Conservation (phyloP, 192 early-diverging fungal genomes). For the Spinellus fusiger region DNA sequence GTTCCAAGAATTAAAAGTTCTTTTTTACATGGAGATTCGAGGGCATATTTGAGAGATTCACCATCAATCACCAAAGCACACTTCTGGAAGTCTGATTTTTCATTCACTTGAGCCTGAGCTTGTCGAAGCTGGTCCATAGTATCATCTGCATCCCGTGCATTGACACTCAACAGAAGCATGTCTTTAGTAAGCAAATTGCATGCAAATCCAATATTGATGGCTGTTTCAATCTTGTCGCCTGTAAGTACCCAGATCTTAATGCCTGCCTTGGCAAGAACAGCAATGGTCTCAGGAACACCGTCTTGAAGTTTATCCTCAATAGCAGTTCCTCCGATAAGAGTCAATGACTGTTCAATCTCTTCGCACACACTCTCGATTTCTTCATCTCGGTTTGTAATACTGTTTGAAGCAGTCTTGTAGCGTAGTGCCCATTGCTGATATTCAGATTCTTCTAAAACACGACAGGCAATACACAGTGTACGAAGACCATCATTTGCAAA, state of each 20-base stretch:
- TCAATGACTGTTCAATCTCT: conserved; percentile 54
- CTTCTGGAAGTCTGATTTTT: conserved; percentile 8
- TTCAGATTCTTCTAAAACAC: conserved; percentile 42
- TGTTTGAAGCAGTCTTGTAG: conserved; percentile 45
- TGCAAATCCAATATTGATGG: conserved; percentile 75
- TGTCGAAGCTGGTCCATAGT: conserved; percentile 53
- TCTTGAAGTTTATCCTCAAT: conserved; percentile 79
- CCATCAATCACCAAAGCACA: conserved; percentile 70
- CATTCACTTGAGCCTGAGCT: conserved; percentile 14
- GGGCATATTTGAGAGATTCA: conserved; percentile 46
- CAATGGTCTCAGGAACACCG: conserved; percentile 70
- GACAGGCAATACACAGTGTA: conserved; percentile 67
- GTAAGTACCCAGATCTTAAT: conserved; percentile 81
- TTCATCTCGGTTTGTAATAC: conserved; percentile 54
- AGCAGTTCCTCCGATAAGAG: conserved; percentile 66
- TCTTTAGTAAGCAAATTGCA: conserved; percentile 58
- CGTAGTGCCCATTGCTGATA: conserved; percentile 53
- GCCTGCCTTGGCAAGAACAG: conserved; percentile 52
- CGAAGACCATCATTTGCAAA: conserved; percentile 80
- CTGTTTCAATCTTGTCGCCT: conserved; percentile 77
- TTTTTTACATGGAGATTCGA: conserved; percentile 43
- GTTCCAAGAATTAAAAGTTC: conserved; percentile 45
- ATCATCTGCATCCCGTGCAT: conserved; percentile 32
- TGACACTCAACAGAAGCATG: conserved; percentile 55
- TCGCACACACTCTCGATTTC: conserved; percentile 48